Evolutionary conservation across 2,329 filamentous ascomycete genomes (phyloP).

Genomic region (Dactylellina sp.): DNA sequence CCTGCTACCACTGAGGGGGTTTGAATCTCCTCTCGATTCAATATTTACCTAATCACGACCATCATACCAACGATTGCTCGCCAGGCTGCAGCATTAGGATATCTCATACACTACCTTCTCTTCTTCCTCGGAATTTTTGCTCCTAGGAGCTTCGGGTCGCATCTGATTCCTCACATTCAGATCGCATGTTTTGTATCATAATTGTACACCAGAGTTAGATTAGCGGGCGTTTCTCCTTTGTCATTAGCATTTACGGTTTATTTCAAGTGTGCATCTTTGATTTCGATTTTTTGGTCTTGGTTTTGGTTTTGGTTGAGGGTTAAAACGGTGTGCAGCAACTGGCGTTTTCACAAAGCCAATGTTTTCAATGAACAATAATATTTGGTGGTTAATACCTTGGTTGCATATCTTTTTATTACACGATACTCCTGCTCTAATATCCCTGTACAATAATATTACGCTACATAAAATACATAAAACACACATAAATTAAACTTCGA

Average conservation of each 20-base stretch:
- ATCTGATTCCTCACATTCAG: not conserved
- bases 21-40: no score
- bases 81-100: not conserved
- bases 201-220: slow-evolving; percentile 19
- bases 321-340: not conserved
- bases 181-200: slow-evolving; percentile 5
- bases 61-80: not conserved
- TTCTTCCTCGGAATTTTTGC: not conserved
- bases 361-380: not conserved
- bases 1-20: no score
- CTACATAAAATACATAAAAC: not conserved
- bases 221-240: slow-evolving; percentile 40
- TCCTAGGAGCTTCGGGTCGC: no score
- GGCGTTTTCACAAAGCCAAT: slow-evolving; percentile 23
- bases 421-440: slow-evolving; percentile 22
- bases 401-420: slow-evolving; percentile 3
- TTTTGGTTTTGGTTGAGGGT: no score
- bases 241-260: slow-evolving; percentile 28
- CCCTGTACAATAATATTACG: no score
- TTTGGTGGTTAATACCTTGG: not conserved
- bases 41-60: not conserved
- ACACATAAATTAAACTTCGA: not conserved
- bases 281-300: slow-evolving; percentile 6
- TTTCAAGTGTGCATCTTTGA: slow-evolving; percentile 13
- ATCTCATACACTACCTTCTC: not conserved